Conservation (phyloP, 108 stramenopile genomes). For the Aurantiochytrium sp. region DNA sequence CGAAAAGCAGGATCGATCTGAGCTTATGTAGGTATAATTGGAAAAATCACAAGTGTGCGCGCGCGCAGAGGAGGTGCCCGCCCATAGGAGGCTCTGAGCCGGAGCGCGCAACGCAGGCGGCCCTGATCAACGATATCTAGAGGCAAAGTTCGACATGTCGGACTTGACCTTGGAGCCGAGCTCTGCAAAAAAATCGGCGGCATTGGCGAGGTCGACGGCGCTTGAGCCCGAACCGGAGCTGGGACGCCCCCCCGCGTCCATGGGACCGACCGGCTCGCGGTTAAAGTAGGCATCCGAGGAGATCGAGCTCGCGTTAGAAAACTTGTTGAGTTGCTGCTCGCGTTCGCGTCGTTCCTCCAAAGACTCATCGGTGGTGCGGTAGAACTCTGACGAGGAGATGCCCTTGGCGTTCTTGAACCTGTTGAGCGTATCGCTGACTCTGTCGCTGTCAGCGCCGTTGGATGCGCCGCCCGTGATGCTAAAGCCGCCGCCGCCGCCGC, state of each 20-base stretch:
- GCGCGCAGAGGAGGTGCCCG: no score
- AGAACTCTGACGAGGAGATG: neutral
- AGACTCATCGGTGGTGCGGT: neutral
- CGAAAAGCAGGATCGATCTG: no score
- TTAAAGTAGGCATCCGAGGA: conserved; percentile 1
- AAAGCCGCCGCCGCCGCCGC: neutral
- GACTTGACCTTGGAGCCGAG: conserved; percentile 18
- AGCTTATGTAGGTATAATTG: no score
- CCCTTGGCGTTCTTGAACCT: conserved; percentile 19
- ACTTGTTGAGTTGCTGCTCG: neutral
- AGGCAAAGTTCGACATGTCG: neutral
- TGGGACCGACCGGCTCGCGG: neutral
- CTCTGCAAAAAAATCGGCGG: conserved; percentile 21
- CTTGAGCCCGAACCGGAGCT: neutral
- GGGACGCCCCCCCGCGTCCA: neutral
- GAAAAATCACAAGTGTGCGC: no score
- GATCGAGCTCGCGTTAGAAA: neutral
- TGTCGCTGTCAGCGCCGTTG: neutral
- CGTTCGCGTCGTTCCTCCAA: neutral
- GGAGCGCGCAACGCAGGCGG: no score
- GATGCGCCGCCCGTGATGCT: neutral
- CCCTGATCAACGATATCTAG: neutral
- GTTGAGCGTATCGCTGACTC: neutral
- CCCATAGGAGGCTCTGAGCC: no score
- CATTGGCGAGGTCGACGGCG: neutral